These are phyloP conservation scores for Alternaria arbusti DNA, from an alignment of 2,329 filamentous ascomycete genomes.

Conservation along the genomic window DNA sequence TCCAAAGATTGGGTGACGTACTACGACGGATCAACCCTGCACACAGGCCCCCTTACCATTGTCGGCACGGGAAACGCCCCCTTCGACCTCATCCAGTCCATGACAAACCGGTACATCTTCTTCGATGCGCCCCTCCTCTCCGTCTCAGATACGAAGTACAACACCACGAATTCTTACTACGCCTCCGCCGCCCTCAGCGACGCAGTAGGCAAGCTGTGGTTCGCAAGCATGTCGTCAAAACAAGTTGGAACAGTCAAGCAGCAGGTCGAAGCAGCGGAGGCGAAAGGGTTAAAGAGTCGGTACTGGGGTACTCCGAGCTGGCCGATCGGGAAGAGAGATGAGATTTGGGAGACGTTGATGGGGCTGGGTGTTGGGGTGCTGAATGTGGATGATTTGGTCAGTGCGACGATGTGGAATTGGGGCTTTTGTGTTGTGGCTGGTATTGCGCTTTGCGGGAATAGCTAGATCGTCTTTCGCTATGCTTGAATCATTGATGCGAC, in stretches of 20 bases:
- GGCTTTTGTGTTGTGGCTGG: constrained; percentile 31
- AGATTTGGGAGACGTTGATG: constrained; percentile 25
- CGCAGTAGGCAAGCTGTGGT: constrained; percentile 26
- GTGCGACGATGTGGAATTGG: constrained; percentile 23
- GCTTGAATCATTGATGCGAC: neutral
- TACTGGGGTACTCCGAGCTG: constrained; percentile 33
- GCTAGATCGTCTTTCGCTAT: constrained; percentile 8
- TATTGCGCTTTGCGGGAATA: constrained; percentile 31
- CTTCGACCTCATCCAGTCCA: constrained; percentile 60
- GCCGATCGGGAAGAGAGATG: constrained; percentile 28
- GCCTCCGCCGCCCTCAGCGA: constrained; percentile 29
- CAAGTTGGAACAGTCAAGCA: constrained; percentile 7
- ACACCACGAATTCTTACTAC: constrained; percentile 35
- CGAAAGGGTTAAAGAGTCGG: constrained; percentile 27
- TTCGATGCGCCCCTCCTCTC: constrained; percentile 68
- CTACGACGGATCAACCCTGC: constrained; percentile 58
- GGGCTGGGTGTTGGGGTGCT: constrained; percentile 22
- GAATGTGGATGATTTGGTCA: constrained; percentile 30
- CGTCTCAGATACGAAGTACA: constrained; percentile 27
- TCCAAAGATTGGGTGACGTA: constrained; percentile 59
- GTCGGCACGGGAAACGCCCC: constrained; percentile 71
- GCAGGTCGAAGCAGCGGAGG: constrained; percentile 13
- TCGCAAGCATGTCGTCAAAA: constrained; percentile 11
- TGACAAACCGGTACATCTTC: constrained; percentile 66
- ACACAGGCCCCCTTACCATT: constrained; percentile 67